Evolutionary conservation across 345 rosid genomes (phyloP).

Genomic region (Lumnitzera racemosa): DNA sequence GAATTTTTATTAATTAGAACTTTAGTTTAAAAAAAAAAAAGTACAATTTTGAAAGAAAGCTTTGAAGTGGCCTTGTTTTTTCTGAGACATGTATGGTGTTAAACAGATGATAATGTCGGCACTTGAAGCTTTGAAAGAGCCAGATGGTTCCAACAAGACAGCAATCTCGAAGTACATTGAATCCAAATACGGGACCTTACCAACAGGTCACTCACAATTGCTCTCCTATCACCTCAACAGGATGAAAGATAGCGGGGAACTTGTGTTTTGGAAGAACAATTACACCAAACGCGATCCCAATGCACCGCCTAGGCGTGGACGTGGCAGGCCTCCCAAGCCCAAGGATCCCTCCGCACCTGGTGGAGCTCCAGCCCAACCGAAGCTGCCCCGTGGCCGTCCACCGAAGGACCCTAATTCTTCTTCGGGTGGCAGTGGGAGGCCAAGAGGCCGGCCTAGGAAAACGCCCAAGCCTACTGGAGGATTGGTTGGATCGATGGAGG

Average conservation of each 20-base stretch:
- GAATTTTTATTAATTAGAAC: too few relatives aligned
- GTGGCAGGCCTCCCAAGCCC: constrained; percentile 67
- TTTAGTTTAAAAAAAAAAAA: too few relatives aligned
- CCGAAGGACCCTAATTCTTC: neutral
- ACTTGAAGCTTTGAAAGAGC: constrained; percentile 42
- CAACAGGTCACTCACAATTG: constrained; percentile 38
- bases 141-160: constrained; percentile 56
- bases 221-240: constrained; percentile 45
- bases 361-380: neutral
- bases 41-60: too few relatives aligned
- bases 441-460: constrained; percentile 68
- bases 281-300: constrained; percentile 38
- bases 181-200: constrained; percentile 45
- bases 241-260: constrained; percentile 52
- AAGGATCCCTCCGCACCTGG: constrained; percentile 19
- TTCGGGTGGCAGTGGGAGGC: constrained; percentile 16
- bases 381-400: constrained; percentile 5
- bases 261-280: constrained; percentile 59
- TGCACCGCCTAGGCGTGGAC: constrained; percentile 64
- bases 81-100: neutral
- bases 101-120: constrained; percentile 53
- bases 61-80: neutral
- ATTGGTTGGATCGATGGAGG: constrained; percentile 20
- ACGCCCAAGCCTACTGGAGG: constrained; percentile 42
- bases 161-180: constrained; percentile 55